phyloP scores from a whole-genome alignment of 148 eudicot species.

The Salicornia ramosissima region DNA sequence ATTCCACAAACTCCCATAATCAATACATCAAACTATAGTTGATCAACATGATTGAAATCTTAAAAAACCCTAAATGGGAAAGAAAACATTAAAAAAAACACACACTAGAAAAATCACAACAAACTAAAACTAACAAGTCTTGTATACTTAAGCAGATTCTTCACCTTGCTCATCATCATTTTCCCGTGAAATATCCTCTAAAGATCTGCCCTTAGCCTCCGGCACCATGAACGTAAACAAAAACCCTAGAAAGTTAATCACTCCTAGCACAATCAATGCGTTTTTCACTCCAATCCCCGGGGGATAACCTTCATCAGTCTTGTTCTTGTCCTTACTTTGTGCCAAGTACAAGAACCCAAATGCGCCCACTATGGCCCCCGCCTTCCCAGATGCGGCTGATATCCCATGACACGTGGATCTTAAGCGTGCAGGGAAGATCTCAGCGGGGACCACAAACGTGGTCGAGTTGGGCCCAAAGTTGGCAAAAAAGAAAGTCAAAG shows the following conservation, averaged over 20 bases:
- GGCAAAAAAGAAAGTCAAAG: constrained; percentile 56
- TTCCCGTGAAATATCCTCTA: constrained; percentile 59
- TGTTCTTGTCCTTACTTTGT: constrained; percentile 36
- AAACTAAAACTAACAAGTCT: neutral
- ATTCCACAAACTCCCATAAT: neutral
- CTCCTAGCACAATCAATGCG: constrained; percentile 37
- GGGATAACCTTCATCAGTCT: constrained; percentile 49
- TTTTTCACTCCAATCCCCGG: constrained; percentile 53
- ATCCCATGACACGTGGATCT: constrained; percentile 67
- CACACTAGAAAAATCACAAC: neutral
- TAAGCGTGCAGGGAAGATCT: constrained; percentile 64
- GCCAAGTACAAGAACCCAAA: constrained; percentile 57
- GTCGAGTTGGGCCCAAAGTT: constrained; percentile 70
- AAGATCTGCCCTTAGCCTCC: constrained; percentile 54
- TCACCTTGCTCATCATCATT: constrained; percentile 28
- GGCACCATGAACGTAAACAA: constrained; percentile 54
- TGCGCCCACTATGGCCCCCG: constrained; percentile 57
- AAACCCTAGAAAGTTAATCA: constrained; percentile 36
- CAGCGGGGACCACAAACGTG: constrained; percentile 67
- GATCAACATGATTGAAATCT: neutral
- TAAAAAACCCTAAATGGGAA: no score
- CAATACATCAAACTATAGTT: constrained; percentile 9
- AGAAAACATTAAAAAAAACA: neutral
- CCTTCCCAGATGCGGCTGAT: constrained; percentile 61
- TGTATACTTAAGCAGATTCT: constrained; percentile 15